Conservation (phyloP, 2,329 filamentous ascomycete genomes). For the Ophiostoma angusticollis region DNA sequence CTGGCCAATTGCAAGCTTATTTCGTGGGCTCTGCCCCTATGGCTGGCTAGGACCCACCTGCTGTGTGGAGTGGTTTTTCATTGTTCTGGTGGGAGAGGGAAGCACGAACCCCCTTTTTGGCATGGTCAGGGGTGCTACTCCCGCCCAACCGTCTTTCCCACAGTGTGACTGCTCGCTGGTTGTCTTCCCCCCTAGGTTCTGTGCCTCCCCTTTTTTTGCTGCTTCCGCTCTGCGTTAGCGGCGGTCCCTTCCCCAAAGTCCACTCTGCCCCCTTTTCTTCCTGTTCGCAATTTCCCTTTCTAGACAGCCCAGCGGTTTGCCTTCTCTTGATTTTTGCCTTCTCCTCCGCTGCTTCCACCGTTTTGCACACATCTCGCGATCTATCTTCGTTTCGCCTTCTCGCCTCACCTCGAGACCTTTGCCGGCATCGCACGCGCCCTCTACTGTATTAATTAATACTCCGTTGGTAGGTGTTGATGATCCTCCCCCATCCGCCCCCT, state of each 20-base stretch:
- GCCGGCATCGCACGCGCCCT: slow-evolving; percentile 3
- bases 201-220: slow-evolving; percentile 1
- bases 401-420: slow-evolving; percentile 5
- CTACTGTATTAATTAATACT: slow-evolving; percentile 5
- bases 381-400: slow-evolving; percentile 5
- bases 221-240: background rate
- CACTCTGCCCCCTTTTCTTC: slow-evolving; percentile 13
- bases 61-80: background rate
- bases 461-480: slow-evolving; percentile 8
- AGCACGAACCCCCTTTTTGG: slow-evolving; percentile 14
- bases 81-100: slow-evolving; percentile 5
- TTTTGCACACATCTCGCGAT: slow-evolving; percentile 7
- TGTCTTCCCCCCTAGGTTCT: background rate
- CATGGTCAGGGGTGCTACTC: slow-evolving; percentile 10
- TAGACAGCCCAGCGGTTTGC: slow-evolving; percentile 12
- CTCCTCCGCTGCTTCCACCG: slow-evolving; percentile 2
- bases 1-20: slow-evolving; percentile 9
- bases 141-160: slow-evolving; percentile 8
- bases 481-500: background rate
- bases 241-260: slow-evolving; percentile 2
- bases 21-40: background rate
- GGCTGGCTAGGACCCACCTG: slow-evolving; percentile 3
- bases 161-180: too few species aligned
- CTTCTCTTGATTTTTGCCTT: slow-evolving; percentile 4
- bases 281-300: slow-evolving; percentile 15